phyloP scores from a whole-genome alignment of 257 asterid species.

The Cruciata laevipes region DNA sequence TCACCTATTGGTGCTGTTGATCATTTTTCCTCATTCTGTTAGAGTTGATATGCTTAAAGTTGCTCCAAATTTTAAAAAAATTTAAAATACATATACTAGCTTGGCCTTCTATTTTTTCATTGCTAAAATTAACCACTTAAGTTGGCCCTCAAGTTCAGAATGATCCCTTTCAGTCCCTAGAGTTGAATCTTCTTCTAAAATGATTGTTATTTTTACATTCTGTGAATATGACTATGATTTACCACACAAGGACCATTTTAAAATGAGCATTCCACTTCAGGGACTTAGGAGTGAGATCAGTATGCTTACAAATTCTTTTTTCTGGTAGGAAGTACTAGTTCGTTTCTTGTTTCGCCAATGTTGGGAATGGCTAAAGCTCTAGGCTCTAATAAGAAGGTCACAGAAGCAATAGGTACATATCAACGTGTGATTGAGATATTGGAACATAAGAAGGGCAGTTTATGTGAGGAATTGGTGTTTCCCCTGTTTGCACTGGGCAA shows the following conservation, averaged over 20 bases:
- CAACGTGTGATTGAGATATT: constrained; percentile 43
- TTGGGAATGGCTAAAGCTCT: constrained; percentile 71
- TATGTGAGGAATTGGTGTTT: constrained; percentile 49
- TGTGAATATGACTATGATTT: not conserved
- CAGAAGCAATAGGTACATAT: constrained; percentile 53
- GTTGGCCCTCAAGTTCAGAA: not conserved
- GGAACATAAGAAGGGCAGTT: constrained; percentile 47
- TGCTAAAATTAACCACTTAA: not conserved
- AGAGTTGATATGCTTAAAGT: not conserved
- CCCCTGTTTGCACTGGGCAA: constrained; percentile 68
- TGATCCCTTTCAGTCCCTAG: no score
- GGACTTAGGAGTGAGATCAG: not conserved
- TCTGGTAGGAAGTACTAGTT: constrained; percentile 48
- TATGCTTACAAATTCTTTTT: not conserved
- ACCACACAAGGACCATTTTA: no score
- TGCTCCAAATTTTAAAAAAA: no score
- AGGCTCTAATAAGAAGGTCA: constrained; percentile 44
- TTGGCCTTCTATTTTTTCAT: not conserved
- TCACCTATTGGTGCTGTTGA: not conserved
- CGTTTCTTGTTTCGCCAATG: constrained; percentile 56
- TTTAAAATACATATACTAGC: no score
- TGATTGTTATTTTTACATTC: no score
- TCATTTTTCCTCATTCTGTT: not conserved
- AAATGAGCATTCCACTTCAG: no score
- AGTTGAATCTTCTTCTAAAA: not conserved